Base-by-base conservation (phyloP, 129 eudicot genomes). In the Artemisia argyi region DNA sequence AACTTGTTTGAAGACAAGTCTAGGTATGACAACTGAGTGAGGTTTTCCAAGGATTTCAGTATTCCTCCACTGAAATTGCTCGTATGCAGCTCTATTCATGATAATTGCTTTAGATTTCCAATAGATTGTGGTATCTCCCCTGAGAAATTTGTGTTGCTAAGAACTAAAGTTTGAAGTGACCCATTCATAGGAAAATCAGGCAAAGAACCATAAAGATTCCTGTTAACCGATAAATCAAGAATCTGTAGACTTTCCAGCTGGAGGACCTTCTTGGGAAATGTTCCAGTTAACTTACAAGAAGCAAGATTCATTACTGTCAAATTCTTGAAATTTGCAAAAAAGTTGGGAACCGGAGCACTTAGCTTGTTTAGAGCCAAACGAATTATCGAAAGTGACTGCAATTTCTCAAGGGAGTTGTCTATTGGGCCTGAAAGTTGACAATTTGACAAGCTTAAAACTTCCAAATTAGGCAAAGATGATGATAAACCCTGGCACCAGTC, bases 361-460 rank as follows among this genome's bases (percentile, higher is more conserved):
- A 90, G 58, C 44, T 83, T 32, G 78, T 90, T 90, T 2, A 5
- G 13, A 61, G 51, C 78, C 1, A 90, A 81, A 4, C 47, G 66
- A 56, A 90, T 66, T 26, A 76, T 69, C 2, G 85, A 75, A 64
- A 90, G 90, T 50, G 81, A 80, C 4, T 32, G 58, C 11, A 90
- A 68, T 13, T 71, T n/a, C 18, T 44, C 0, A 42, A 90, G 74
- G 28, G 87, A 80, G 1, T 56, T 19, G 35, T 83, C 77, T 18
- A 87, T 48, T 6, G 83, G 85, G 68, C 88, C 96, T 20, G 85
- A 72, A 69, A 90, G 74, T 22, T 55, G 2, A 68, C 93, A 87
- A 6, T 52, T 3, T 0, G 80, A 54, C 93, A 90, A 59, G 80
- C 93, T 89, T 81, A 92, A 51, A 35, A 68, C 83, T 30, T 73